A percentile compares a stretch with the other conserved stretches of the same genome.
Evolutionary conservation across 352 stramenopile genomes (phyloP).

Genomic region (Thraustochytrium striatum): DNA sequence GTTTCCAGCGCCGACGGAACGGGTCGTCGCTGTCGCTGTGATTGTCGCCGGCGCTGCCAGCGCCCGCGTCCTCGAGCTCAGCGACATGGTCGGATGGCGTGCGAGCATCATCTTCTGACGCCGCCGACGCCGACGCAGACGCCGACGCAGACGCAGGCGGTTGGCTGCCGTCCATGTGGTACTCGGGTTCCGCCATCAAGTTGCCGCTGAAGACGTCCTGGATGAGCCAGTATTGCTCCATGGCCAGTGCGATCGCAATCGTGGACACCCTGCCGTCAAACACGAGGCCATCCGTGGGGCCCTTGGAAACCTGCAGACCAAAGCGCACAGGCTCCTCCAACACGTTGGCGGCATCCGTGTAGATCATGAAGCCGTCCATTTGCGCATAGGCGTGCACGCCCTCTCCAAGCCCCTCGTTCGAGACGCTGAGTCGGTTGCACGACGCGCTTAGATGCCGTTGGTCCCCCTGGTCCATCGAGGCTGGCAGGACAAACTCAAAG

Average conservation of each 20-base stretch:
- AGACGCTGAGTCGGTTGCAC: constrained; percentile 7
- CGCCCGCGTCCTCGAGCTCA: background rate
- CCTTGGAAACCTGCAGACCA: background rate
- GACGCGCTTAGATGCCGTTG: background rate
- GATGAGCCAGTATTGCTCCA: constrained; percentile 41
- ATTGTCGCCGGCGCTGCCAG: background rate
- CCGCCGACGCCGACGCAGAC: background rate
- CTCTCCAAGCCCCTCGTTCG: background rate
- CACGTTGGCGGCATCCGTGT: background rate
- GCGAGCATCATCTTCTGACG: background rate
- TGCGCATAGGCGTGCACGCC: background rate
- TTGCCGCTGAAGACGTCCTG: constrained; percentile 20
- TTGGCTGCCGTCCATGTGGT: background rate
- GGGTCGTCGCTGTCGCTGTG: too few species aligned
- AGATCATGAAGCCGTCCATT: constrained; percentile 2
- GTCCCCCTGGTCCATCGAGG: background rate
- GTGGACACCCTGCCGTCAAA: constrained; percentile 9
- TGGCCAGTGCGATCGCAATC: background rate
- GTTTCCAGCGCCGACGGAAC: background rate
- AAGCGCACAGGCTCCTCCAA: constrained; percentile 23
- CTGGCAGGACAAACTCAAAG: constrained; percentile 22
- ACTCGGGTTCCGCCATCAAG: constrained; percentile 7
- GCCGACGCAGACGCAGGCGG: background rate
- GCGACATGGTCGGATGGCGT: background rate
- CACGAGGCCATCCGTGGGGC: background rate